These are phyloP conservation scores for Athelia psychrophila DNA, from an alignment of 1,284 basidiomycete species.

Conservation along the genomic window DNA sequence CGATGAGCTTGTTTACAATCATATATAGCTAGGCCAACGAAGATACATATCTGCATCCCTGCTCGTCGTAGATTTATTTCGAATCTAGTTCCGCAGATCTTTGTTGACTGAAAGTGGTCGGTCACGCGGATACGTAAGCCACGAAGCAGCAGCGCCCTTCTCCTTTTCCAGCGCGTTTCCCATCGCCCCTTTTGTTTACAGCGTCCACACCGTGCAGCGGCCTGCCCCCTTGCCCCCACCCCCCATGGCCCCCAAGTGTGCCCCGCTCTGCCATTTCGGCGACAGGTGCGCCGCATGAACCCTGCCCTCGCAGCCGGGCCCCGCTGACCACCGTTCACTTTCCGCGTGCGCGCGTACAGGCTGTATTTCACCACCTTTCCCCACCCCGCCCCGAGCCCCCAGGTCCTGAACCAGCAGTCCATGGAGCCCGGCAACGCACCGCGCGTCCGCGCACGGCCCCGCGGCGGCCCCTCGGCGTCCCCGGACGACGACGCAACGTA, in stretches of 20 bases:
- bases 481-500: conserved; percentile 70
- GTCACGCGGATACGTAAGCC: conserved; percentile 6
- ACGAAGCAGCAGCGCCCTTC: background rate
- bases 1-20: no score
- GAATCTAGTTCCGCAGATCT: background rate
- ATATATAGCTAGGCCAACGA: no score
- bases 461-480: conserved; percentile 54
- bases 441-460: conserved; percentile 55
- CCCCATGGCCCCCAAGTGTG: conserved; percentile 55
- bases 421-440: conserved; percentile 51
- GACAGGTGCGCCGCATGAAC: conserved; percentile 50
- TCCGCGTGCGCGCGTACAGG: conserved; percentile 33
- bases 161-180: conserved; percentile 1
- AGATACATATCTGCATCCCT: no score
- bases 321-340: no score
- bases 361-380: conserved; percentile 82
- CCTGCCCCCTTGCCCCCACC: background rate
- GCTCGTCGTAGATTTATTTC: no score
- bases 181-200: background rate
- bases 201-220: background rate
- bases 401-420: conserved; percentile 56
- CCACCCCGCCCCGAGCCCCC: conserved; percentile 62
- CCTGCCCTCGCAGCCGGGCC: no score
- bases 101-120: conserved; percentile 15
- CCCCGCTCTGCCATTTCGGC: conserved; percentile 72